These are phyloP conservation scores for Anthracocystis panici-leucophaei DNA, from an alignment of 1,284 basidiomycete genomes.

Conservation along the genomic window DNA sequence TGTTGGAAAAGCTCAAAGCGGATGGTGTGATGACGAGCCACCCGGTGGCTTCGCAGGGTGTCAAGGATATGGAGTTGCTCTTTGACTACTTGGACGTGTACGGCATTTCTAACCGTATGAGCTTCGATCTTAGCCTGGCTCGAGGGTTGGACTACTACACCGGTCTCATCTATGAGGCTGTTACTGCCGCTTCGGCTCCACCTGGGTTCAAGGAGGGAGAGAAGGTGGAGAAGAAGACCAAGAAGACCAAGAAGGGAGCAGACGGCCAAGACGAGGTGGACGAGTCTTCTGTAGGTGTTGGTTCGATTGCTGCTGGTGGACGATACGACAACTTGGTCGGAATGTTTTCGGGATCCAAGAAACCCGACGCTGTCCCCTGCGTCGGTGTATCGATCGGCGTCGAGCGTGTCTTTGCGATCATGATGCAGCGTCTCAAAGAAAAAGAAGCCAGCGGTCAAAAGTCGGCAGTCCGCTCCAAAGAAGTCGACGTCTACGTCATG, in stretches of 20 bases:
- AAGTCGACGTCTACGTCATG: conserved; percentile 94
- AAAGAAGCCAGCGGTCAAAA: conserved; percentile 71
- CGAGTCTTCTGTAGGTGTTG: conserved; percentile 92
- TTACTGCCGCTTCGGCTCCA: conserved; percentile 91
- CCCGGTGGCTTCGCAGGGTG: conserved; percentile 79
- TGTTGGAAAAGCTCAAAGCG: conserved; percentile 80
- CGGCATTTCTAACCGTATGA: conserved; percentile 80
- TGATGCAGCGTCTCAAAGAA: conserved; percentile 86
- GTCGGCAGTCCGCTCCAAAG: conserved; percentile 80
- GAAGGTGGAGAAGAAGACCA: conserved; percentile 69
- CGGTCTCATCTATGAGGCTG: conserved; percentile 97
- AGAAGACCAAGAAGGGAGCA: conserved; percentile 73
- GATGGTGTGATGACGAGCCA: conserved; percentile 81
- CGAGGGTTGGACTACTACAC: conserved; percentile 99
- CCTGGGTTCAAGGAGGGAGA: conserved; percentile 75
- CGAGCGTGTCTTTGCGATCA: conserved; percentile 93
- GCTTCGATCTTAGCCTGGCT: conserved; percentile 95
- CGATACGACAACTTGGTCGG: conserved; percentile 97
- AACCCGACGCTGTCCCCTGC: conserved; percentile 85
- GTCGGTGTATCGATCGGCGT: conserved; percentile 93
- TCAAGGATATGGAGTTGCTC: conserved; percentile 89
- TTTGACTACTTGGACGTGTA: conserved; percentile 88
- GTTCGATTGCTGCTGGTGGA: conserved; percentile 96
- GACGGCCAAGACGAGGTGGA: conserved; percentile 82
- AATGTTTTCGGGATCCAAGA: conserved; percentile 82